A percentile compares a stretch with the other conserved stretches of the same genome.
Conservation (phyloP, 2,329 filamentous ascomycete genomes). For the Cladosporium oxysporum region DNA sequence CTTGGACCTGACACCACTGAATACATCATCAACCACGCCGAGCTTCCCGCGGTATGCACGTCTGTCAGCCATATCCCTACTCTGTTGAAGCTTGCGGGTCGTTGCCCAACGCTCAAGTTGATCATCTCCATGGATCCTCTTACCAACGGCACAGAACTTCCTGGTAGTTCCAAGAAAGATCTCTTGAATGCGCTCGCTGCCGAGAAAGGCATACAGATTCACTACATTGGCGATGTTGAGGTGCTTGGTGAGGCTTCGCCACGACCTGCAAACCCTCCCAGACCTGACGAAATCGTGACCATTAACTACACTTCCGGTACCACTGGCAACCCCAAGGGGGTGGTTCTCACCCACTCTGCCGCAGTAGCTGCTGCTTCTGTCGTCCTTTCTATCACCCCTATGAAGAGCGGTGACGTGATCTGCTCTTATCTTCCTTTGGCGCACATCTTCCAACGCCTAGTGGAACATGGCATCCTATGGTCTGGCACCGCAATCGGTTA, state of each 20-base stretch:
- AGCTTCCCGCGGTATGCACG: constrained; percentile 72
- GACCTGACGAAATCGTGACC: constrained; percentile 75
- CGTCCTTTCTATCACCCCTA: constrained; percentile 57
- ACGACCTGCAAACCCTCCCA: constrained; percentile 69
- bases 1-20: constrained; percentile 88
- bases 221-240: constrained; percentile 80
- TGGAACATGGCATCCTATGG: constrained; percentile 74
- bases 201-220: constrained; percentile 74
- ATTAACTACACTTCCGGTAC: constrained; percentile 91
- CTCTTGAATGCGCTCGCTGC: constrained; percentile 74
- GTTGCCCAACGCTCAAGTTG: constrained; percentile 77
- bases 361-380: constrained; percentile 72
- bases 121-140: constrained; percentile 86
- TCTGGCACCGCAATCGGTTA: constrained; percentile 78
- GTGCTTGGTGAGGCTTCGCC: constrained; percentile 71
- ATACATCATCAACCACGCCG: constrained; percentile 92
- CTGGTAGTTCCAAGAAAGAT: constrained; percentile 75
- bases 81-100: constrained; percentile 76
- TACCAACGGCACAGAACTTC: constrained; percentile 69
- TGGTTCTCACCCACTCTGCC: constrained; percentile 78
- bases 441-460: constrained; percentile 87
- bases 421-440: constrained; percentile 91
- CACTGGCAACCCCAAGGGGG: constrained; percentile 79
- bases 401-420: constrained; percentile 62
- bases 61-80: constrained; percentile 79